Conservation (phyloP, 176 grass and related monocot species). For the Ananas comosus region DNA sequence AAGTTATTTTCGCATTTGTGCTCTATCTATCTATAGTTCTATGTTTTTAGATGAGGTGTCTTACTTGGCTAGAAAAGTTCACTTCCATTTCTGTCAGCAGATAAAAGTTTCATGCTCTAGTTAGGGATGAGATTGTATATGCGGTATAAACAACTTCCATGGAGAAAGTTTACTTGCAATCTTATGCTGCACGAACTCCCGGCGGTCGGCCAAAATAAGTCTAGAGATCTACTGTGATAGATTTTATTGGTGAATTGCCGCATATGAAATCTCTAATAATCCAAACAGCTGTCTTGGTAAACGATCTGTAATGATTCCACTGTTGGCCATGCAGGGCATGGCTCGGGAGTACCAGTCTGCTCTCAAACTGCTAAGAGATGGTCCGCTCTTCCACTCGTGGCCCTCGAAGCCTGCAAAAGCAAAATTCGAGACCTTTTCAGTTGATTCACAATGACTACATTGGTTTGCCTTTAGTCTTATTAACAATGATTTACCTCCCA, state of each 20-base stretch:
- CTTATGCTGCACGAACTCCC: not conserved
- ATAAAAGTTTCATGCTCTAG: too few relatives aligned
- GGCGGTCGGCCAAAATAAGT: not conserved
- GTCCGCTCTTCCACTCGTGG: constrained; percentile 43
- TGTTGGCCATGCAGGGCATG: constrained; percentile 31
- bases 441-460: constrained; percentile 2
- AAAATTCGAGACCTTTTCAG: constrained; percentile 31
- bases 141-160: too few relatives aligned
- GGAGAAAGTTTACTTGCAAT: not conserved
- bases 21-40: too few relatives aligned
- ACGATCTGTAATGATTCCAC: not conserved
- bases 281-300: not conserved
- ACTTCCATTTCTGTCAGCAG: too few relatives aligned
- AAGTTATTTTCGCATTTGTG: not conserved
- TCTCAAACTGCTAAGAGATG: constrained; percentile 41
- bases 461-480: not conserved
- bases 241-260: not conserved
- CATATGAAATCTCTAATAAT: not conserved
- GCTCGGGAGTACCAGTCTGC: constrained; percentile 47
- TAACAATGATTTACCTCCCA: constrained; percentile 1
- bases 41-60: too few relatives aligned
- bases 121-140: too few relatives aligned
- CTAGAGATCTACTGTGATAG: not conserved
- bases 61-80: too few relatives aligned
- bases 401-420: not conserved